These are phyloP conservation scores for Phyllosticta citribraziliensis DNA, from an alignment of 2,329 filamentous ascomycete species.

Conservation along the genomic window DNA sequence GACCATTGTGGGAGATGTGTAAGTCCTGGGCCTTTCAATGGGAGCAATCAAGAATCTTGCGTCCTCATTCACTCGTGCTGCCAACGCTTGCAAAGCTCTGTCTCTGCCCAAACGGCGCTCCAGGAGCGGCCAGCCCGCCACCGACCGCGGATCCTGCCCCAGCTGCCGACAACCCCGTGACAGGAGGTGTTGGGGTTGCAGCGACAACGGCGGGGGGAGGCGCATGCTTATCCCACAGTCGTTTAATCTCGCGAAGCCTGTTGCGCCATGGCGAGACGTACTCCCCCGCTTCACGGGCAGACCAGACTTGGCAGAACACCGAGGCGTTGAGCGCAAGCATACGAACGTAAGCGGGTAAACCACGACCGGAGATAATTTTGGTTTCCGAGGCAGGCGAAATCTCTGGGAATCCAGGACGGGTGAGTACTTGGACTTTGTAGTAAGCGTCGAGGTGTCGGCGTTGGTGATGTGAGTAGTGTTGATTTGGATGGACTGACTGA, in stretches of 20 bases:
- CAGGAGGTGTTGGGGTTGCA: neutral
- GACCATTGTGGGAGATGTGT: neutral
- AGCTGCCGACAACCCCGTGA: constrained; percentile 18
- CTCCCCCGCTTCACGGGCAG: constrained; percentile 63
- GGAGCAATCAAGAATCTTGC: neutral
- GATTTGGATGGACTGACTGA: neutral
- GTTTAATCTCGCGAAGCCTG: constrained; percentile 73
- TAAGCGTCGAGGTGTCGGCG: constrained; percentile 46
- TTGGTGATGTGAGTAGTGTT: constrained; percentile 19
- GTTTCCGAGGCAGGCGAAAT: constrained; percentile 82
- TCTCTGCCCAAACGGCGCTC: constrained; percentile 10
- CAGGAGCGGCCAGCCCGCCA: constrained; percentile 12
- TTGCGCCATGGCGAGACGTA: constrained; percentile 85
- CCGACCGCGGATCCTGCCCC: constrained; percentile 9
- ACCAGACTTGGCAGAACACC: constrained; percentile 89
- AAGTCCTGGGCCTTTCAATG: neutral
- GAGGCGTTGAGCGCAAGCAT: constrained; percentile 87
- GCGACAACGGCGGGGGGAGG: constrained; percentile 14
- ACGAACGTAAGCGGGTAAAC: constrained; percentile 75
- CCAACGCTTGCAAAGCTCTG: neutral
- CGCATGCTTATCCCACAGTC: constrained; percentile 62
- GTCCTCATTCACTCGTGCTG: neutral
- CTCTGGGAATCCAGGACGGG: constrained; percentile 78
- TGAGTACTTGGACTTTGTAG: constrained; percentile 84
- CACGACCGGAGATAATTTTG: constrained; percentile 77